Conservation (phyloP, 2,329 filamentous ascomycete species). For the Exserohilum turcica region DNA sequence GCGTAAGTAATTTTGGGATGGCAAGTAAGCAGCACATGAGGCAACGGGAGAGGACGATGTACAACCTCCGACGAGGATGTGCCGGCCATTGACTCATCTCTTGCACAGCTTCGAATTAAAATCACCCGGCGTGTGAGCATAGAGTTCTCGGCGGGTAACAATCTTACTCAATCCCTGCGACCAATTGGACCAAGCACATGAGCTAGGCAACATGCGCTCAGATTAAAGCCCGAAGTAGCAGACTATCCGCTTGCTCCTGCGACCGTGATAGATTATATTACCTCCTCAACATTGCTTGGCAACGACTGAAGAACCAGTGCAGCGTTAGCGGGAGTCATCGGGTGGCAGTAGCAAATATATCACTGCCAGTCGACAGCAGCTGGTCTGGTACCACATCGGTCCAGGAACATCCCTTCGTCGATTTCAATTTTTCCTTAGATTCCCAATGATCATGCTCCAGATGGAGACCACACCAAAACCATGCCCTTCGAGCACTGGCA, state of each 20-base stretch:
- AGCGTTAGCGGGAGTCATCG: neutral
- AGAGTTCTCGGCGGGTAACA: neutral
- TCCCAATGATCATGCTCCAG: neutral
- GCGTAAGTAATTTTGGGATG: neutral
- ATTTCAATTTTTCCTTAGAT: constrained; percentile 3
- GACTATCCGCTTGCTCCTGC: neutral
- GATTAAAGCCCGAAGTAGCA: neutral
- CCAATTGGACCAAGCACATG: neutral
- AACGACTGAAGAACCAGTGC: neutral
- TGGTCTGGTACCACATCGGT: neutral
- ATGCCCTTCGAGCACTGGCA: neutral
- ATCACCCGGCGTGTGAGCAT: neutral
- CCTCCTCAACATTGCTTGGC: constrained; percentile 1
- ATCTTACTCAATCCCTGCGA: neutral
- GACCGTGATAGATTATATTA: neutral
- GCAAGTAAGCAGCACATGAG: neutral
- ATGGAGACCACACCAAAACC: constrained; percentile 1
- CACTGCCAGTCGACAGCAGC: constrained; percentile 1
- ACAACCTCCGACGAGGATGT: neutral
- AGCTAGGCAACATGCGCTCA: neutral
- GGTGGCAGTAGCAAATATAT: constrained; percentile 1
- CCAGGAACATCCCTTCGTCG: neutral
- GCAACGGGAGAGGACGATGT: constrained; percentile 1
- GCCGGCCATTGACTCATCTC: neutral
- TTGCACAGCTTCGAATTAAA: neutral